Conservation (phyloP, 345 rosid species). For the Camelina laxa region DNA sequence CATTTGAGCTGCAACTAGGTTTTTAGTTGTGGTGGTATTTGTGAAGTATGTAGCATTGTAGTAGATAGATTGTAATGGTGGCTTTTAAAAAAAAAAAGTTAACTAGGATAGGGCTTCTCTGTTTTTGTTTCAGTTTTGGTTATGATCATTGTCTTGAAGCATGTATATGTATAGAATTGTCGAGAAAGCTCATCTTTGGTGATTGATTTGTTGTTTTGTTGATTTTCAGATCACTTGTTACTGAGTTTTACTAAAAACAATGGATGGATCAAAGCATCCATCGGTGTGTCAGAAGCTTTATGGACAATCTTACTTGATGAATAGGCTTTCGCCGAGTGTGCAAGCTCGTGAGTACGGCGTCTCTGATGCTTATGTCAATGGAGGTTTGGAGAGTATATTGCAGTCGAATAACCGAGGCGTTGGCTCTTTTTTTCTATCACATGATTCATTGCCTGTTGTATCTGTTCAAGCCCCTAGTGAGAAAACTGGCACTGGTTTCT, state of each 20-base stretch:
- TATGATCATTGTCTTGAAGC: neutral
- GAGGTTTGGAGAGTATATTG: slow-evolving; percentile 48
- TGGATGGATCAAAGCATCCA: slow-evolving; percentile 64
- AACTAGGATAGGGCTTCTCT: slow-evolving; percentile 2
- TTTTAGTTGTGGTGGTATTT: neutral
- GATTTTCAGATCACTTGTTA: slow-evolving; percentile 10
- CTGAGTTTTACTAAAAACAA: slow-evolving; percentile 37
- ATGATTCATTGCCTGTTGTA: slow-evolving; percentile 46
- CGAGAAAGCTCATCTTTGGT: neutral
- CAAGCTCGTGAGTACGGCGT: slow-evolving; percentile 24
- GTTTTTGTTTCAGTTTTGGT: neutral
- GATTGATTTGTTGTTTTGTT: neutral
- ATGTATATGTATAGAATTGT: neutral
- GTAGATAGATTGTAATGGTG: neutral
- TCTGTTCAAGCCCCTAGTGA: slow-evolving; percentile 67
- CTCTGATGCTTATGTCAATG: slow-evolving; percentile 40
- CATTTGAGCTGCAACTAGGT: slow-evolving; percentile 14
- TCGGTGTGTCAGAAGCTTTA: slow-evolving; percentile 60
- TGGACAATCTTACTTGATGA: slow-evolving; percentile 53
- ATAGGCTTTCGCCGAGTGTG: slow-evolving; percentile 49
- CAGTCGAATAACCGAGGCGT: slow-evolving; percentile 40
- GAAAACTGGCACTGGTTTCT: slow-evolving; percentile 74
- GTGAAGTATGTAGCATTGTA: neutral
- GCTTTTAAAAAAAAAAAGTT: neutral
- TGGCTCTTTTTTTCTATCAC: slow-evolving; percentile 42